Base-by-base conservation (phyloP, 2,329 filamentous ascomycete species). In the Pseudocercospora vitis region DNA sequence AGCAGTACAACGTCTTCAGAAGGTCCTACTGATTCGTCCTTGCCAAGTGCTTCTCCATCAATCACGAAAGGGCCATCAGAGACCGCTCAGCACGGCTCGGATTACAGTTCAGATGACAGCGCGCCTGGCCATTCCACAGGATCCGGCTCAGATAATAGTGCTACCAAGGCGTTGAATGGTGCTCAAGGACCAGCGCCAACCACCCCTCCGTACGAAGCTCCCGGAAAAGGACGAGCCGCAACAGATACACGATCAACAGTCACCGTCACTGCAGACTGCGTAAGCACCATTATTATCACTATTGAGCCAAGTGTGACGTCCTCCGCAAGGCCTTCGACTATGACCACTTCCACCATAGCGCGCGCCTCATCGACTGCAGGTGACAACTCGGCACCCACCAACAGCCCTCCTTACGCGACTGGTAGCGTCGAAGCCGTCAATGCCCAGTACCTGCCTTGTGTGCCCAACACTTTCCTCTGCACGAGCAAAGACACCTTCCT, bases 391-490 rank as follows among this genome's bases (percentile, higher is more conserved):
- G 45, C 21, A 52, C 56, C 56, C 24, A 50, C 56, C 19, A 21
- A 49, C 19, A 21, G 31, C 12, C 18, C 46, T 23, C 55, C 58
- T 14, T 67, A 63, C 49, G 65, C 62, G n/a, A 63, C 64, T 16
- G 62, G 60, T 40, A 62, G 71, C 48, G 29, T 45, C 24, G 42
- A 45, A 31, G 9, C 42, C 42, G 58, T 65, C 14, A 56, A 61
- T 26, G 49, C 53, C 46, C 23, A 28, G 8, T 71, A 69, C 52
- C 64, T 71, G 1, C 70, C 71, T 28, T 75, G 72, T 58, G 63
- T 66, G 1, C 71, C 71, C 1, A 71, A 70, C 16, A 67, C 69
- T n/a, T 72, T 71, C 64, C 66, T 74, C 56, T 74, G 73, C 69
- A 67, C 66, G 23, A 68, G 63, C 3, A 23, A 50, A 14, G 67